Evolutionary conservation across 208 protist genomes (phyloP).

Genomic region (Leishmania tarentolae): DNA sequence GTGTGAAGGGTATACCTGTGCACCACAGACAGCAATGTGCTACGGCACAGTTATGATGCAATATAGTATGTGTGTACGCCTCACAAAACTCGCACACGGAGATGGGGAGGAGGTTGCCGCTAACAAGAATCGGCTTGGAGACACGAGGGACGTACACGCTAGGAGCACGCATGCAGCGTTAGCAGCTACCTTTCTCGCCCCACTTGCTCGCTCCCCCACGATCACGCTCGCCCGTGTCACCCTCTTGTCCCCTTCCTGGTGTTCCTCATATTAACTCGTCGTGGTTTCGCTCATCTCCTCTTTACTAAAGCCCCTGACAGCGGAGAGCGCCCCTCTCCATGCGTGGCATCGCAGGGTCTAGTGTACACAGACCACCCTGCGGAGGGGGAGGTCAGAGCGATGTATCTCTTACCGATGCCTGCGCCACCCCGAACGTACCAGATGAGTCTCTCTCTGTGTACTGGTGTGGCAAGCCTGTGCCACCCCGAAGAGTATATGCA

Average conservation of each 20-base stretch:
- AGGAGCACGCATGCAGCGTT: not conserved
- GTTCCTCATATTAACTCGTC: not conserved
- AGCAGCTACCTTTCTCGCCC: not conserved
- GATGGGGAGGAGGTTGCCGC: not conserved
- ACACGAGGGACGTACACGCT: not conserved
- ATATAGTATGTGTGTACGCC: not conserved
- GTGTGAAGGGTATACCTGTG: not conserved
- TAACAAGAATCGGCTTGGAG: not conserved
- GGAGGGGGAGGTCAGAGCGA: not conserved
- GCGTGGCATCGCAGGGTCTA: not conserved
- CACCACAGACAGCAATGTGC: not conserved
- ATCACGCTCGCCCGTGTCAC: not conserved
- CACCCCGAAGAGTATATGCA: not conserved
- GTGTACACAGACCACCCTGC: too few species aligned
- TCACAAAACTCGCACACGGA: not conserved
- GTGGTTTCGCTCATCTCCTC: not conserved
- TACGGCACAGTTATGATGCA: not conserved
- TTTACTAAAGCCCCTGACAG: not conserved
- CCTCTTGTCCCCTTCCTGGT: not conserved
- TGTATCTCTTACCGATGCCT: not conserved
- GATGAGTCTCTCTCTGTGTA: not conserved
- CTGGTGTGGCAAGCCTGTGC: not conserved
- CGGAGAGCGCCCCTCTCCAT: not conserved
- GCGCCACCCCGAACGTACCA: not conserved
- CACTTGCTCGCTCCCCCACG: not conserved